Conservation (phyloP, 495 filamentous ascomycete genomes). For the Amniculicola lignicola region DNA sequence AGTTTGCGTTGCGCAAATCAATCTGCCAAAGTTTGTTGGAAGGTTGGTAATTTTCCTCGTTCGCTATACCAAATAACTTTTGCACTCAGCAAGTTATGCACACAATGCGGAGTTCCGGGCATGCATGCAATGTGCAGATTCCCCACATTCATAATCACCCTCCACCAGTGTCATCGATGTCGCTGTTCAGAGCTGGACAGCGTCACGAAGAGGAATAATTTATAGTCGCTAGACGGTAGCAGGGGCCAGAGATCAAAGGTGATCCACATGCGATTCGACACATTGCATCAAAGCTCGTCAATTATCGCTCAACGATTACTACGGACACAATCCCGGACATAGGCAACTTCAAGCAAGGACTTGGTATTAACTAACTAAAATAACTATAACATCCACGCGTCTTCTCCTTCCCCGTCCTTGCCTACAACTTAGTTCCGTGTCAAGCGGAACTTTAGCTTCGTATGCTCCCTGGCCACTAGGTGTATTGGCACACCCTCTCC, state of each 20-base stretch:
- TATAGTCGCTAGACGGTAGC: too few species aligned
- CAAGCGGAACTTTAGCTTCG: neutral
- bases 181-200: too few species aligned
- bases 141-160: neutral
- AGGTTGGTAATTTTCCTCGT: neutral
- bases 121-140: neutral
- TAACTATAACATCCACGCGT: neutral
- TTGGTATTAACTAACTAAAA: neutral
- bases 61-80: neutral
- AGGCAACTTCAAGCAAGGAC: too few species aligned
- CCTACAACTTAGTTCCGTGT: neutral
- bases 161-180: neutral
- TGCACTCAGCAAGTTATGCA: too few species aligned
- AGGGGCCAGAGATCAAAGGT: too few species aligned
- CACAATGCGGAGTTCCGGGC: neutral
- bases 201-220: too few species aligned
- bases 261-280: too few species aligned
- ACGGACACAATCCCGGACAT: too few species aligned
- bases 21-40: neutral
- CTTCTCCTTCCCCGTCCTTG: constrained; percentile 5
- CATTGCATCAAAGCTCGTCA: too few species aligned
- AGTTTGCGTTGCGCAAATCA: neutral
- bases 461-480: neutral
- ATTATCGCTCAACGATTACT: too few species aligned
- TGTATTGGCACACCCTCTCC: neutral